phyloP scores from a whole-genome alignment of 495 filamentous ascomycete species.

The Achaetomiella virescens region DNA sequence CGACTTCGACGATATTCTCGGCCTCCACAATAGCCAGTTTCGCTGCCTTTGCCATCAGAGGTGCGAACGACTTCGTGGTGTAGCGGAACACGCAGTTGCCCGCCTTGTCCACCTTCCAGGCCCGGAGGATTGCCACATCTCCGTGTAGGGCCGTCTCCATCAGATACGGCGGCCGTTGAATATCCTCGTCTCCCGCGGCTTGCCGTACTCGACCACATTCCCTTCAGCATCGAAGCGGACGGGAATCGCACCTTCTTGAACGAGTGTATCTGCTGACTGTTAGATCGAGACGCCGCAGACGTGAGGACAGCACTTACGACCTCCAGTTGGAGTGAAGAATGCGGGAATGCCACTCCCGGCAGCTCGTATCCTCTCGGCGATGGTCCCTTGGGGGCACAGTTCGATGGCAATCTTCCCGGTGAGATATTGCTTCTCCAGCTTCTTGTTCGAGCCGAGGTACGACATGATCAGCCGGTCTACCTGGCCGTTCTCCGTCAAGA shows the following conservation, averaged over 20 bases:
- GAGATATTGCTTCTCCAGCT: slow-evolving; percentile 58
- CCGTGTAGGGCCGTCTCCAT: slow-evolving; percentile 60
- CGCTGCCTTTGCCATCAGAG: slow-evolving; percentile 58
- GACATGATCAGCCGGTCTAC: slow-evolving; percentile 55
- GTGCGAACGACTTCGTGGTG: slow-evolving; percentile 55
- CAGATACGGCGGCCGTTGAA: slow-evolving; percentile 54
- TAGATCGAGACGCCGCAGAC: background rate
- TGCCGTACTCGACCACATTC: slow-evolving; percentile 47
- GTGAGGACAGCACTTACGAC: slow-evolving; percentile 31
- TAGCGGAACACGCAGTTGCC: slow-evolving; percentile 61
- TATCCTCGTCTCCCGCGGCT: slow-evolving; percentile 51
- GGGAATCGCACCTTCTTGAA: slow-evolving; percentile 58
- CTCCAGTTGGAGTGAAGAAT: slow-evolving; percentile 60
- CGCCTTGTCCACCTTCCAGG: slow-evolving; percentile 58
- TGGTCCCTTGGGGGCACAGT: slow-evolving; percentile 58
- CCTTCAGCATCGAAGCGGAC: slow-evolving; percentile 46
- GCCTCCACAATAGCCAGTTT: slow-evolving; percentile 59
- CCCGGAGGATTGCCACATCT: slow-evolving; percentile 58
- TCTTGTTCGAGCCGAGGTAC: slow-evolving; percentile 58
- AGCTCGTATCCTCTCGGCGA: slow-evolving; percentile 56
- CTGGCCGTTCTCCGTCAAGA: slow-evolving; percentile 49
- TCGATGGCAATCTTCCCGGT: slow-evolving; percentile 57
- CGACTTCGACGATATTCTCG: slow-evolving; percentile 58
- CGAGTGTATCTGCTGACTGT: slow-evolving; percentile 42
- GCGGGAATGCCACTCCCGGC: slow-evolving; percentile 63